Evolutionary conservation across 805 yeast species (phyloP).

Genomic region (Metahyphopichia silvanorum): DNA sequence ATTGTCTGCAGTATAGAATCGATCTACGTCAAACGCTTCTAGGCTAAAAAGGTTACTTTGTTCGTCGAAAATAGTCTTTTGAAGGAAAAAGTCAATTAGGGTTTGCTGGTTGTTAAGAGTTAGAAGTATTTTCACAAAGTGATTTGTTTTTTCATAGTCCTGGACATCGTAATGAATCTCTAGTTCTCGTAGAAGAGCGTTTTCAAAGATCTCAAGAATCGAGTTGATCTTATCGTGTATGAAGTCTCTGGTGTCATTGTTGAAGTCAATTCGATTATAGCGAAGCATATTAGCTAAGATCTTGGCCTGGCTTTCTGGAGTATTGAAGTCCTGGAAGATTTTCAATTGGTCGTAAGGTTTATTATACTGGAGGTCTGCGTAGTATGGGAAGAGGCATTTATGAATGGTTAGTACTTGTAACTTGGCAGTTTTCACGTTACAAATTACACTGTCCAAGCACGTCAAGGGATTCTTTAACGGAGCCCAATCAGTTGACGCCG

Average conservation of each 20-base stretch:
- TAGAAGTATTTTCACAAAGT: conserved; percentile 33
- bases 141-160: conserved; percentile 38
- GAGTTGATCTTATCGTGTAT: conserved; percentile 47
- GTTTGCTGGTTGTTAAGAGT: conserved; percentile 40
- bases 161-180: conserved; percentile 52
- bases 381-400: conserved; percentile 38
- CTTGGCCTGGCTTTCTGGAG: conserved; percentile 52
- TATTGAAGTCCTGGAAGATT: conserved; percentile 43
- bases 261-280: conserved; percentile 34
- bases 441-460: conserved; percentile 28
- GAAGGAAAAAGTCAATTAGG: conserved; percentile 41
- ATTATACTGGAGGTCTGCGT: conserved; percentile 43
- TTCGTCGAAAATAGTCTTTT: conserved; percentile 39
- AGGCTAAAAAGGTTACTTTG: conserved; percentile 25
- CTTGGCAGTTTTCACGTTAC: conserved; percentile 29
- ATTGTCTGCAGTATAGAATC: conserved; percentile 7
- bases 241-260: conserved; percentile 22
- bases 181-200: conserved; percentile 65
- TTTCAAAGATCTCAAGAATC: conserved; percentile 65
- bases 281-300: conserved; percentile 38
- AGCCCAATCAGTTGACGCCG: neutral
- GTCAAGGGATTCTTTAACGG: conserved; percentile 25
- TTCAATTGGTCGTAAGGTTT: conserved; percentile 39
- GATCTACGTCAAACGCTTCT: conserved; percentile 21
- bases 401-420: conserved; percentile 38